A percentile compares a stretch with the other conserved stretches of the same genome.
phyloP scores from a whole-genome alignment of 2,329 filamentous ascomycete species.

The Ceratocystiopsis sp. region DNA sequence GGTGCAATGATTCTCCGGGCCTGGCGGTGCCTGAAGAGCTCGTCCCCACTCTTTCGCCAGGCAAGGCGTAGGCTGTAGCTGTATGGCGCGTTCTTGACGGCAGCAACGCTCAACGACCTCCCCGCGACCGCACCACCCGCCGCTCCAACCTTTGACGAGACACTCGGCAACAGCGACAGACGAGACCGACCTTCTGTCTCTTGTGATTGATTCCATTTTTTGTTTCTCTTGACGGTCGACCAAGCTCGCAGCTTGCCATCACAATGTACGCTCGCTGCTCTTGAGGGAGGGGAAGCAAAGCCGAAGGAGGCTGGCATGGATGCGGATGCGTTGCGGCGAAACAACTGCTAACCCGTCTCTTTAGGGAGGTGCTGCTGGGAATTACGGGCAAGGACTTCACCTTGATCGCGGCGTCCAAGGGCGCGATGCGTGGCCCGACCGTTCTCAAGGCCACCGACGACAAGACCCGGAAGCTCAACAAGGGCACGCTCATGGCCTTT shows the following conservation, averaged over 20 bases:
- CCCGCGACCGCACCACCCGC: background rate
- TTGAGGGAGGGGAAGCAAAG: background rate
- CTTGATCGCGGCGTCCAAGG: constrained; percentile 93
- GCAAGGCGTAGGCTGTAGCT: constrained; percentile 23
- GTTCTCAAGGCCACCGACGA: constrained; percentile 91
- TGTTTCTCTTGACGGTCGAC: too few species aligned
- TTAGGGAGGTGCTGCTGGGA: constrained; percentile 90
- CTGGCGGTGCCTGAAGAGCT: background rate
- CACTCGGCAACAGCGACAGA: background rate
- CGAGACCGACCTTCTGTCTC: background rate
- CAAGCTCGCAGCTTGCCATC: too few species aligned
- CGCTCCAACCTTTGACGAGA: background rate
- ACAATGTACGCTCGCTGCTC: background rate
- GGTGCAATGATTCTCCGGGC: constrained; percentile 5
- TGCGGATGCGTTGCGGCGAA: background rate
- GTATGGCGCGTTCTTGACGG: constrained; percentile 13
- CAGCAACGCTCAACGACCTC: too few species aligned
- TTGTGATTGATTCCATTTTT: too few species aligned
- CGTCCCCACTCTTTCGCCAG: background rate
- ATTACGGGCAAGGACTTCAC: constrained; percentile 99
- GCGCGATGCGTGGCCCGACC: constrained; percentile 91
- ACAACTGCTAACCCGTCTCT: background rate
- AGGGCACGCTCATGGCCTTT: constrained; percentile 88
- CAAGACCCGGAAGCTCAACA: constrained; percentile 86
- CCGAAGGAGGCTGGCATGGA: too few species aligned